Evolutionary conservation across 2,329 filamentous ascomycete genomes (phyloP), one percentile per base, ranked within the genome.

Genomic region (Aspergillus novofumigatus): DNA sequence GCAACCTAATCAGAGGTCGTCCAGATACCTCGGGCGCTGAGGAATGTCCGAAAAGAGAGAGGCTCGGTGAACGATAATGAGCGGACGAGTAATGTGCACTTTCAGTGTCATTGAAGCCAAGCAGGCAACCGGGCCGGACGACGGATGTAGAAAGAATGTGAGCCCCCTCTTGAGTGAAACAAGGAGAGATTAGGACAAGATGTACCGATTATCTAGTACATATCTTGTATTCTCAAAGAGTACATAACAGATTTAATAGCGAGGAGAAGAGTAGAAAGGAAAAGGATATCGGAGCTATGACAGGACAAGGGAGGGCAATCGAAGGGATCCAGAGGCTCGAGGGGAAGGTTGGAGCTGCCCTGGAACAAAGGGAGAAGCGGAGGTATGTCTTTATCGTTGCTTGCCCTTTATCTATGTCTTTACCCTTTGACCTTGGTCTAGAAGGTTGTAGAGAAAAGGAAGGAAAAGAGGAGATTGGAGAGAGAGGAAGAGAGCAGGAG

Each of bases 31-130:
- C 58, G 55, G 57, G 50, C 50, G 59, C 29, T 52, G 58, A 66
- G 65, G 69, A 72, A 73, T 73, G 69, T 62, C 65, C 47, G 63
- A 60, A 54, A 56, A 53, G 56, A 61, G 61, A 56, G 58, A 53
- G 49, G 42, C 58, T 58, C 57, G 55, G 60, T 60, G 62, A 62
- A 58, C 56, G 48, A 38, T 38, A 38, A 58, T 61, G 51, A 52
- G 57, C 61, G 59, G 61, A 62, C 52, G 64, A 61, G 23, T 47
- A 47, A 65, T 61, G 61, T 63, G 58, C 47, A 53, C 55, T 58
- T 56, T 56, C 57, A 63, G 58, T 62, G 53, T 64, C 65, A 69
- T 68, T 63, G 66, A 69, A 60, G 58, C 61, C 56, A 62, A 65
- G 53, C 61, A 57, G 55, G 58, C 52, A 32, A 49, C 58, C 60